These are phyloP conservation scores for Saccharomycopsis synnaedendra DNA, from an alignment of 805 yeast species.

Conservation along the genomic window DNA sequence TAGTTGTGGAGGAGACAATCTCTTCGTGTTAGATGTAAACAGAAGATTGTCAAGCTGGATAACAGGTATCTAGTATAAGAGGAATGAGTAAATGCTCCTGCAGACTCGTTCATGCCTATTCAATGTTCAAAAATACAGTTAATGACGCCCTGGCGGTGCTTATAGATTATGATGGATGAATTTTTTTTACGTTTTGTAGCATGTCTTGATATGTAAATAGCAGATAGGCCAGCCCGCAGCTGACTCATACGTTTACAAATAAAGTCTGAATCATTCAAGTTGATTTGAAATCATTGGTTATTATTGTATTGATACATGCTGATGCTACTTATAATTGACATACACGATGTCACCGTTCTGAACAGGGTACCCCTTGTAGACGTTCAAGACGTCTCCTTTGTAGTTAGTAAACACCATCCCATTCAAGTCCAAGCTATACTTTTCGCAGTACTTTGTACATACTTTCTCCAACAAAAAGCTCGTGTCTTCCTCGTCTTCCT, in stretches of 20 bases:
- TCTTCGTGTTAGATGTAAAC: neutral
- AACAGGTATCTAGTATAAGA: no score
- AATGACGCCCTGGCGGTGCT: neutral
- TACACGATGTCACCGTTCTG: conserved; percentile 11
- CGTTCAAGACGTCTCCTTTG: conserved; percentile 7
- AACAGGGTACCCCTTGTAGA: conserved; percentile 1
- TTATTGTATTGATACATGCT: no score
- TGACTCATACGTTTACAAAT: no score
- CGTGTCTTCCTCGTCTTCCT: conserved; percentile 3
- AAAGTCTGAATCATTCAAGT: no score
- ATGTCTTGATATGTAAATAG: no score
- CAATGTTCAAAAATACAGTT: neutral
- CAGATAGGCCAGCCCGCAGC: no score
- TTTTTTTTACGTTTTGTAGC: no score
- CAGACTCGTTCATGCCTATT: neutral
- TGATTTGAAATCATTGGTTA: no score
- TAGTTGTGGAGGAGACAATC: conserved; percentile 6
- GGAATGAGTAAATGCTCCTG: no score
- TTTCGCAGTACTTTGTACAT: conserved; percentile 10
- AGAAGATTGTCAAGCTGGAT: neutral
- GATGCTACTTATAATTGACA: conserved; percentile 2
- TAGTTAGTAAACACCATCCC: conserved; percentile 8
- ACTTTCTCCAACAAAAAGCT: conserved; percentile 1
- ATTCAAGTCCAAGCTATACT: conserved; percentile 2
- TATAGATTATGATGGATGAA: no score